Conservation (phyloP, 1,284 basidiomycete species). For the Tilletia walkeri region DNA sequence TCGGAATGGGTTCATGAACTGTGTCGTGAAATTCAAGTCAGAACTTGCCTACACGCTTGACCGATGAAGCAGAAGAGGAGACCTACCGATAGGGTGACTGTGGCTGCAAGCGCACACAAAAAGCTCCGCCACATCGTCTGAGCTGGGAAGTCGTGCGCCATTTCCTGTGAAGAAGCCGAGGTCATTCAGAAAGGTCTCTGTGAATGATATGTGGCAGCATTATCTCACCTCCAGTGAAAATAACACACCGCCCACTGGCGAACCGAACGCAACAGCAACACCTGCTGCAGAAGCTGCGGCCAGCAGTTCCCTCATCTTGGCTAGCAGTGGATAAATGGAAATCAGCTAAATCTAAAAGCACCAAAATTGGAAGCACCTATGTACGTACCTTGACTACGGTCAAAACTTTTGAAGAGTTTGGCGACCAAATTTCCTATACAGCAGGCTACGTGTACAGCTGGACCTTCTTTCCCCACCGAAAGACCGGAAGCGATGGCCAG, state of each 20-base stretch:
- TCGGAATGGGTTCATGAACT: conserved; percentile 85
- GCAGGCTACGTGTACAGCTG: conserved; percentile 91
- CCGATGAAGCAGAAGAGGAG: not conserved
- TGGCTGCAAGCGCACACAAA: conserved; percentile 52
- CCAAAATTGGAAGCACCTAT: conserved; percentile 54
- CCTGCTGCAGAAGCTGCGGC: conserved; percentile 62
- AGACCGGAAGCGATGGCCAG: conserved; percentile 26
- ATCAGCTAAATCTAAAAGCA: conserved; percentile 35
- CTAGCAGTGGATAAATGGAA: not conserved
- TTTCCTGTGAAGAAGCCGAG: conserved; percentile 50
- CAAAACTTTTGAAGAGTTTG: conserved; percentile 67
- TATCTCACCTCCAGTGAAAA: conserved; percentile 56
- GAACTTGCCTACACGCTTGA: no score
- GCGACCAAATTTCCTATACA: conserved; percentile 94
- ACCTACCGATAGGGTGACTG: conserved; percentile 41
- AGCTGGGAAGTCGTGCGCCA: conserved; percentile 91
- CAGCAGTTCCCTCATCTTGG: conserved; percentile 43
- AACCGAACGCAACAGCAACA: conserved; percentile 63
- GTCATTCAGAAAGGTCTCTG: conserved; percentile 20
- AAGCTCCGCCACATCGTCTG: conserved; percentile 63
- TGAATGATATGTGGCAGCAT: conserved; percentile 54
- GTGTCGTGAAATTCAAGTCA: not conserved
- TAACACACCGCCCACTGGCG: conserved; percentile 63
- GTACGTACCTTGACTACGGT: conserved; percentile 72
- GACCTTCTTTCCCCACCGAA: conserved; percentile 73